phyloP scores from a whole-genome alignment of 1,284 basidiomycete species.

The Trichosporon sp. region DNA sequence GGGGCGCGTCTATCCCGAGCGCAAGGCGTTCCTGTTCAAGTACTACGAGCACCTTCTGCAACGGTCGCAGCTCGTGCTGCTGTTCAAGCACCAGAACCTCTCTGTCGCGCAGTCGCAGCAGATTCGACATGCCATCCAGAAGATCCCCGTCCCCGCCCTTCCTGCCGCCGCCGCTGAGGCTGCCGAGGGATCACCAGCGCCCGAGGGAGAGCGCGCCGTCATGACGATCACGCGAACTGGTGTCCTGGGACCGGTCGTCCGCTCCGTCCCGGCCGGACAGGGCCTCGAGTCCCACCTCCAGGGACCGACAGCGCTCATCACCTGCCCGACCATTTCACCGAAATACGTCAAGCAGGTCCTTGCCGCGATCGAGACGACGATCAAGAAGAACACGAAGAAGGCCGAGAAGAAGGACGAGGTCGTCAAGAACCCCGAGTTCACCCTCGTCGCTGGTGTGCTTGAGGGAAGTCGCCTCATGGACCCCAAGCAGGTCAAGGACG shows the following conservation, averaged over 20 bases:
- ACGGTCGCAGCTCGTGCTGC: slow-evolving; percentile 51
- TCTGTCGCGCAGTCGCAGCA: slow-evolving; percentile 46
- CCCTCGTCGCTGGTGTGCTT: slow-evolving; percentile 53
- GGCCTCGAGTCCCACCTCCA: neutral
- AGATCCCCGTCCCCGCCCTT: slow-evolving; percentile 40
- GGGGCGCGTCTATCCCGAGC: slow-evolving; percentile 45
- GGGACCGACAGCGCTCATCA: slow-evolving; percentile 51
- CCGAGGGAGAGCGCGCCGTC: slow-evolving; percentile 32
- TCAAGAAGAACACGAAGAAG: slow-evolving; percentile 35
- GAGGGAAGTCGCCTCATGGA: slow-evolving; percentile 47
- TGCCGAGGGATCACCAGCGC: slow-evolving; percentile 18
- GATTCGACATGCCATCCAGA: slow-evolving; percentile 48
- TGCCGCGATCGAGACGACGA: slow-evolving; percentile 41
- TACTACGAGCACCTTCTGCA: slow-evolving; percentile 55
- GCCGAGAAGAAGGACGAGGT: slow-evolving; percentile 37
- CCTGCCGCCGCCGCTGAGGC: slow-evolving; percentile 23
- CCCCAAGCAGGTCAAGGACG: slow-evolving; percentile 35
- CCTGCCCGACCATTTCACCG: slow-evolving; percentile 53
- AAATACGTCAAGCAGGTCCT: slow-evolving; percentile 52
- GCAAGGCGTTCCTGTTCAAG: slow-evolving; percentile 56
- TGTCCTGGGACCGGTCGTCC: slow-evolving; percentile 41
- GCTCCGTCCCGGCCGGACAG: slow-evolving; percentile 34
- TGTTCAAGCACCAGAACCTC: slow-evolving; percentile 57
- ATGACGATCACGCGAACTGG: slow-evolving; percentile 55
- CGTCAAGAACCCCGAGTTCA: slow-evolving; percentile 46